Percentiles rank a stretch among this genome's conserved stretches.
Conservation (phyloP, 768 basidiomycete genomes). For the Leccinum broughii region DNA sequence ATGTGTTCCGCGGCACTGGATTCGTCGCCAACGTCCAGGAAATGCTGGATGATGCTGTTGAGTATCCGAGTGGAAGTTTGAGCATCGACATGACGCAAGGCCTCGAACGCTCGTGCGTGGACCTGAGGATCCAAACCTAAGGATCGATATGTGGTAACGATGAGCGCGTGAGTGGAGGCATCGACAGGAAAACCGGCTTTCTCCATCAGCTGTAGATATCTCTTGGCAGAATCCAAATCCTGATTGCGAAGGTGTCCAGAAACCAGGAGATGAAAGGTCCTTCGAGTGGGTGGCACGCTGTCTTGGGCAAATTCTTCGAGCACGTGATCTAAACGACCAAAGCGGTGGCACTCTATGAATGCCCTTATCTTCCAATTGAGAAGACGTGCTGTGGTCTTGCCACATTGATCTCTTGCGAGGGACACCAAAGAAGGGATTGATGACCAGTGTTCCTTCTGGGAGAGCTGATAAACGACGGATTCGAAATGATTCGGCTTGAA, state of each 20-base stretch:
- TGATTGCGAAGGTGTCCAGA: conserved; percentile 68
- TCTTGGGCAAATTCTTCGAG: conserved; percentile 52
- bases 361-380: conserved; percentile 74
- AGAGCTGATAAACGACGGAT: conserved; percentile 49
- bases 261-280: conserved; percentile 70
- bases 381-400: conserved; percentile 51
- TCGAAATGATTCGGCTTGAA: conserved; percentile 62
- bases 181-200: conserved; percentile 54
- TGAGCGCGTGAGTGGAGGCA: conserved; percentile 56
- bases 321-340: conserved; percentile 43
- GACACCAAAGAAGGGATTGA: conserved; percentile 48
- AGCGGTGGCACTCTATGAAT: conserved; percentile 54
- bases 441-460: conserved; percentile 49
- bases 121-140: conserved; percentile 60
- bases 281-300: conserved; percentile 49
- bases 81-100: conserved; percentile 42
- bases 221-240: conserved; percentile 57
- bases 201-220: conserved; percentile 56
- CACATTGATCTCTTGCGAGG: conserved; percentile 50
- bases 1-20: conserved; percentile 47
- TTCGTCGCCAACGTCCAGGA: conserved; percentile 56
- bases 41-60: conserved; percentile 67
- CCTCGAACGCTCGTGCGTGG: conserved; percentile 49
- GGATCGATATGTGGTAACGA: conserved; percentile 57
- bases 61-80: conserved; percentile 52